phyloP scores from a whole-genome alignment of 495 filamentous ascomycete genomes.

The Trichoderma asperelloides region DNA sequence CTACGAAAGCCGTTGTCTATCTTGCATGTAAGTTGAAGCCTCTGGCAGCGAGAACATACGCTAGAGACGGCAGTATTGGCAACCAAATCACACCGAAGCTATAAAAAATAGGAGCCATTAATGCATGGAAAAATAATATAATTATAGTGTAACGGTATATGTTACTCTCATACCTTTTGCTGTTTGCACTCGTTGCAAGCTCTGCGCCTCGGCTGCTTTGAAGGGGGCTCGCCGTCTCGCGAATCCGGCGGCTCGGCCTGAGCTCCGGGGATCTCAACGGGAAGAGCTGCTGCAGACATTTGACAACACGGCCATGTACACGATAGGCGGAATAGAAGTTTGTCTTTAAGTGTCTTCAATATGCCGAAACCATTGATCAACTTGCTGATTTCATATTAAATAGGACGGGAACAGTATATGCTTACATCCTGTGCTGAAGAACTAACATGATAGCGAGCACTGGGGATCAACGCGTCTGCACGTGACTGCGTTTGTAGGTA shows the following conservation, averaged over 20 bases:
- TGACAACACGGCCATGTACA: background rate
- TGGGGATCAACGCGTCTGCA: no score
- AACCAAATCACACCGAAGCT: conserved; percentile 4
- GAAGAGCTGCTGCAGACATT: background rate
- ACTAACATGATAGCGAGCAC: no score
- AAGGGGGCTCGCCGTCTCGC: background rate
- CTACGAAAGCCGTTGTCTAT: background rate
- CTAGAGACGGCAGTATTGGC: background rate
- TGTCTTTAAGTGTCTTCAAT: background rate
- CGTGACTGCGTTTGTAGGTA: no score
- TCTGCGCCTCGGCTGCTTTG: conserved; percentile 1
- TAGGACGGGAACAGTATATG: no score
- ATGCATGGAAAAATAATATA: background rate
- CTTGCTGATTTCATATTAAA: background rate
- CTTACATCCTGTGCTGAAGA: no score
- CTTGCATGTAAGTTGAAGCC: background rate
- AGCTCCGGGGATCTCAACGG: background rate
- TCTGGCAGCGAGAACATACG: background rate
- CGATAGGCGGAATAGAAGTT: no score
- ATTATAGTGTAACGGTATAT: background rate
- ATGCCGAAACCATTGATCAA: background rate
- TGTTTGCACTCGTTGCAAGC: conserved; percentile 3
- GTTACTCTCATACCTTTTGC: background rate
- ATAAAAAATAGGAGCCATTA: background rate
- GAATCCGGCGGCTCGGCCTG: background rate